These are phyloP conservation scores for Xylaria sp. DNA, from an alignment of 2,329 filamentous ascomycete genomes.

Conservation along the genomic window DNA sequence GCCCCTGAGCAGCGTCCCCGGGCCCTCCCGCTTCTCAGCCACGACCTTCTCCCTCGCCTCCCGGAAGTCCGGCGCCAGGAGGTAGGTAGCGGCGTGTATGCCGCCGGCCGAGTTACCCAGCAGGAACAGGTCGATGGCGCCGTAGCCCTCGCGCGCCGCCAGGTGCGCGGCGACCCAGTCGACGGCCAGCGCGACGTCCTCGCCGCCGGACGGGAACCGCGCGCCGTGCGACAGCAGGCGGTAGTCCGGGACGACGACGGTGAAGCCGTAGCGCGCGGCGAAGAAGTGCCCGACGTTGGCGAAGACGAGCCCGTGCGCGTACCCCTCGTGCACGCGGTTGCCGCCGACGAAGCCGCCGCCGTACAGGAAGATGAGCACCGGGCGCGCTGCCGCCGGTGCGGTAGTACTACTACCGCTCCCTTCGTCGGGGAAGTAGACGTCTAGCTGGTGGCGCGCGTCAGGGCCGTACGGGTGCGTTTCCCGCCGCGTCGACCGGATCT, in stretches of 20 bases:
- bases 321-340: slow-evolving; percentile 34
- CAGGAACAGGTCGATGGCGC: slow-evolving; percentile 39
- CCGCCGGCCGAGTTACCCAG: slow-evolving; percentile 47
- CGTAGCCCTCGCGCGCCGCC: slow-evolving; percentile 27
- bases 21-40: slow-evolving; percentile 5
- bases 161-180: slow-evolving; percentile 39
- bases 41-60: slow-evolving; percentile 19
- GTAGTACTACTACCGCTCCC: slow-evolving; percentile 1
- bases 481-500: slow-evolving; percentile 31
- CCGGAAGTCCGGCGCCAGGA: slow-evolving; percentile 34
- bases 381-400: no score
- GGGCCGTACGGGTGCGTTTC: slow-evolving; percentile 41
- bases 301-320: slow-evolving; percentile 35
- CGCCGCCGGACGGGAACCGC: slow-evolving; percentile 43
- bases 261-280: slow-evolving; percentile 38
- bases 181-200: slow-evolving; percentile 41
- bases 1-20: slow-evolving; percentile 27
- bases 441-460: slow-evolving; percentile 41
- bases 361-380: slow-evolving; percentile 38
- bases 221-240: slow-evolving; percentile 43
- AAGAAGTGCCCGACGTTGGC: slow-evolving; percentile 45
- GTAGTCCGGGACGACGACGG: slow-evolving; percentile 43
- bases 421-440: slow-evolving; percentile 40
- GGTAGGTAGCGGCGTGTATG: slow-evolving; percentile 41
- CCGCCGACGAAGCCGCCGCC: slow-evolving; percentile 40